phyloP scores from a whole-genome alignment of 768 basidiomycete species.

The Boletus bicolor region DNA sequence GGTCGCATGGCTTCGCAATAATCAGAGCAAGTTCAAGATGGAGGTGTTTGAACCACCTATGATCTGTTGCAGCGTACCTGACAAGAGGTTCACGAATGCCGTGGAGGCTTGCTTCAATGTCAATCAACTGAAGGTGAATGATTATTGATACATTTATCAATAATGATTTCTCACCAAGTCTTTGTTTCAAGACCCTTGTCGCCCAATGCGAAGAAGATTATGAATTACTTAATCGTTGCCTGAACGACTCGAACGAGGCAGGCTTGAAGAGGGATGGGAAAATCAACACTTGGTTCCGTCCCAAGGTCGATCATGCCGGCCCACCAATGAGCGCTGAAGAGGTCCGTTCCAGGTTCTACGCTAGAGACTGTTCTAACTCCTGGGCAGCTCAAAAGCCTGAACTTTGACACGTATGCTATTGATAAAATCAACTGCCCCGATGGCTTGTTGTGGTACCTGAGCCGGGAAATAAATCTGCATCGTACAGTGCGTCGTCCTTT shows the following conservation, averaged over 20 bases:
- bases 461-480: constrained; percentile 61
- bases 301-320: constrained; percentile 34
- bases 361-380: neutral
- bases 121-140: constrained; percentile 60
- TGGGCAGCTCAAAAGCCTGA: constrained; percentile 51
- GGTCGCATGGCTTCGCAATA: constrained; percentile 69
- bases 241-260: constrained; percentile 60
- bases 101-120: constrained; percentile 70
- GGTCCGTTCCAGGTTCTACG: constrained; percentile 36
- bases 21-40: constrained; percentile 67
- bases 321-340: constrained; percentile 62
- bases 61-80: constrained; percentile 66
- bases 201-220: constrained; percentile 83
- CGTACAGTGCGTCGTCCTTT: constrained; percentile 52
- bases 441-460: constrained; percentile 71
- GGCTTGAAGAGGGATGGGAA: constrained; percentile 47
- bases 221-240: constrained; percentile 57
- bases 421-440: constrained; percentile 77
- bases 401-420: constrained; percentile 82
- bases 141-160: neutral
- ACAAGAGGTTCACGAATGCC: constrained; percentile 57
- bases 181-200: constrained; percentile 67
- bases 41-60: constrained; percentile 84
- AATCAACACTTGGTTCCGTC: constrained; percentile 69
- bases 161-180: neutral